Conservation (phyloP, 306 rosid genomes). For the Inga oerstediana region DNA sequence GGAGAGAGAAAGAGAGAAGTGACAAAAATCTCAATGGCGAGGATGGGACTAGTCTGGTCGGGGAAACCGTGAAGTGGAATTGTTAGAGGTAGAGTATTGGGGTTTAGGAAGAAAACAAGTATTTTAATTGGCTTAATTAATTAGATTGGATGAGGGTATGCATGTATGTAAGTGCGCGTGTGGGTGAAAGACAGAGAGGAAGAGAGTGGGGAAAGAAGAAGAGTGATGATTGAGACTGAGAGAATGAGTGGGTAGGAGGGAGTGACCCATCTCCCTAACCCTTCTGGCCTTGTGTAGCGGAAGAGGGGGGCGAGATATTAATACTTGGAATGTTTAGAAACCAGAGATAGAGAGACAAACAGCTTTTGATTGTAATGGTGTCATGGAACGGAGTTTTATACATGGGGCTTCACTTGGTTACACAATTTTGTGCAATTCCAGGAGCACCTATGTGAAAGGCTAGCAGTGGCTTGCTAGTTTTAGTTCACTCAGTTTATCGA, state of each 20-base stretch:
- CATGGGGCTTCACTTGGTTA: neutral
- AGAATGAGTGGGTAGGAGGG: slow-evolving; percentile 99
- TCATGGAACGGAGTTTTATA: neutral
- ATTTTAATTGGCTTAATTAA: neutral
- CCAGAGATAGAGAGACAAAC: neutral
- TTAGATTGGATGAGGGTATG: too few species aligned
- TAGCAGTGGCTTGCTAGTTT: neutral
- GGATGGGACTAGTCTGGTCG: slow-evolving; percentile 97
- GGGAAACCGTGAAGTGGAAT: slow-evolving; percentile 57
- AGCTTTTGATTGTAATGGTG: neutral
- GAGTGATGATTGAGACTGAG: slow-evolving; percentile 84
- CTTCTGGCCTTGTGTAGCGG: slow-evolving; percentile 81
- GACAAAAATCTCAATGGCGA: slow-evolving; percentile 63
- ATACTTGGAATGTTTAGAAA: slow-evolving; percentile 62
- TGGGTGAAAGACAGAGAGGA: slow-evolving; percentile 19
- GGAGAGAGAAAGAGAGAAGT: slow-evolving; percentile 36
- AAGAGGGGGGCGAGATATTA: slow-evolving; percentile 91
- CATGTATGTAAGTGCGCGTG: slow-evolving; percentile 32
- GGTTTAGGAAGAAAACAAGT: slow-evolving; percentile 42
- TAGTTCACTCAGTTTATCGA: neutral
- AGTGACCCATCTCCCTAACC: slow-evolving; percentile 63
- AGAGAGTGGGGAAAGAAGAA: slow-evolving; percentile 42
- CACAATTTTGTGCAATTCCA: neutral
- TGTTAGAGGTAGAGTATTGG: slow-evolving; percentile 38
- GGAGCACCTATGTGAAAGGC: neutral